A percentile compares a stretch with the other conserved stretches of the same genome.
phyloP scores from a whole-genome alignment of 805 yeast species.

The Candida coleopterorum region DNA sequence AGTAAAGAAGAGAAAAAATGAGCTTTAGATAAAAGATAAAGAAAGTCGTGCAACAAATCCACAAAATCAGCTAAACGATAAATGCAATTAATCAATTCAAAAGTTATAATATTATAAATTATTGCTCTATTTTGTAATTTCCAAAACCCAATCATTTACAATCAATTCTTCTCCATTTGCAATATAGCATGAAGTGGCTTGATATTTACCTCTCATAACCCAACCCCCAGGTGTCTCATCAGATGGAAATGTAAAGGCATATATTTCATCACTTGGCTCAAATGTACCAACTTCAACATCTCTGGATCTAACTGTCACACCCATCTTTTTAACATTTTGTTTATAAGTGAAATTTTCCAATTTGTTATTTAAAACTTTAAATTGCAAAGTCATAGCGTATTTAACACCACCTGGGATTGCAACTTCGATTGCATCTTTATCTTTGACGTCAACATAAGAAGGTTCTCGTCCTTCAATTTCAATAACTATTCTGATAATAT shows the following conservation, averaged over 20 bases:
- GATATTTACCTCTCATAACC: constrained; percentile 30
- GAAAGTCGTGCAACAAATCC: background rate
- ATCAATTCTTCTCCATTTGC: constrained; percentile 27
- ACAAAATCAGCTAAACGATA: no score
- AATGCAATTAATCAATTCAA: no score
- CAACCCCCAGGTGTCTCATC: constrained; percentile 38
- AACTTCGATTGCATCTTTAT: constrained; percentile 23
- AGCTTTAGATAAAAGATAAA: background rate
- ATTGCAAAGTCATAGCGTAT: constrained; percentile 28
- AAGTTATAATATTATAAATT: no score
- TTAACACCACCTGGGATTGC: constrained; percentile 34
- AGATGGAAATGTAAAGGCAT: constrained; percentile 25
- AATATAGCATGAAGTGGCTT: constrained; percentile 28
- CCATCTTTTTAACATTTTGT: constrained; percentile 33
- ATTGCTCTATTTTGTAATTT: constrained; percentile 17
- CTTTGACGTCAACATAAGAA: constrained; percentile 22
- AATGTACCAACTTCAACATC: constrained; percentile 28
- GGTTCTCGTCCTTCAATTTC: constrained; percentile 27
- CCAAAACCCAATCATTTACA: constrained; percentile 30
- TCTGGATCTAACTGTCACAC: constrained; percentile 27
- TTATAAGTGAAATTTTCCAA: constrained; percentile 29
- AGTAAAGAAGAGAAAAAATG: no score
- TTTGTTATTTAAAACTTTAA: constrained; percentile 24
- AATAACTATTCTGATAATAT: constrained; percentile 26
- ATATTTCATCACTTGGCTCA: constrained; percentile 30